Percentiles rank a stretch among this genome's conserved stretches.
phyloP scores from a whole-genome alignment of 1,284 basidiomycete genomes.

The Wolfiporia cocos region DNA sequence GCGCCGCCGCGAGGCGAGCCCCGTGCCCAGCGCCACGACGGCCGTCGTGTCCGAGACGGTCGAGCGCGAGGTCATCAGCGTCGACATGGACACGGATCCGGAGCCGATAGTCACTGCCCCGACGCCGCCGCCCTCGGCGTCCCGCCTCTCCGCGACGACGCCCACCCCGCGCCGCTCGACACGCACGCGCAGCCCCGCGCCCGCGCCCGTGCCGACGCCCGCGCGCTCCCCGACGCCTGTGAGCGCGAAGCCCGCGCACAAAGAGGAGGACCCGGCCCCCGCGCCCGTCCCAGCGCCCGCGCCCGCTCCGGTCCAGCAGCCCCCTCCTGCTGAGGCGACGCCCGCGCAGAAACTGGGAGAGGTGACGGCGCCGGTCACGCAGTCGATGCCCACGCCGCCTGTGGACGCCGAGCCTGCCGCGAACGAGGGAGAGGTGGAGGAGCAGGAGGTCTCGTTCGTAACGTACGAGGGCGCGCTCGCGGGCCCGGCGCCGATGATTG shows the following conservation, averaged over 20 bases:
- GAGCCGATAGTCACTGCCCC: slow-evolving; percentile 10
- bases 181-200: no score
- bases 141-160: slow-evolving; percentile 13
- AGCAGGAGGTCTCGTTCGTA: no score
- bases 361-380: slow-evolving; percentile 21
- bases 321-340: slow-evolving; percentile 2
- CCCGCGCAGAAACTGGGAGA: no score
- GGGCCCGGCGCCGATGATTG: slow-evolving; percentile 43
- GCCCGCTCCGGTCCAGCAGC: background rate
- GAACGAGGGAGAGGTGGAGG: slow-evolving; percentile 50
- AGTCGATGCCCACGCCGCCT: slow-evolving; percentile 38
- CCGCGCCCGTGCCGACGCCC: no score
- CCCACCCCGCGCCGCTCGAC: no score
- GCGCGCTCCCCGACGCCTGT: background rate
- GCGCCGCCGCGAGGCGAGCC: slow-evolving; percentile 58
- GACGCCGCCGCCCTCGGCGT: slow-evolving; percentile 18
- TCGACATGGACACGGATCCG: background rate
- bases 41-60: slow-evolving; percentile 7
- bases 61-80: background rate
- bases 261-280: no score
- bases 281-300: background rate
- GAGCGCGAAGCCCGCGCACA: background rate
- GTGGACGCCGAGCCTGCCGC: slow-evolving; percentile 57
- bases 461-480: no score
- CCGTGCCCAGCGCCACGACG: slow-evolving; percentile 24